These are phyloP conservation scores for Magnaporthiopsis rhizophila DNA, from an alignment of 2,329 filamentous ascomycete genomes.

Conservation along the genomic window DNA sequence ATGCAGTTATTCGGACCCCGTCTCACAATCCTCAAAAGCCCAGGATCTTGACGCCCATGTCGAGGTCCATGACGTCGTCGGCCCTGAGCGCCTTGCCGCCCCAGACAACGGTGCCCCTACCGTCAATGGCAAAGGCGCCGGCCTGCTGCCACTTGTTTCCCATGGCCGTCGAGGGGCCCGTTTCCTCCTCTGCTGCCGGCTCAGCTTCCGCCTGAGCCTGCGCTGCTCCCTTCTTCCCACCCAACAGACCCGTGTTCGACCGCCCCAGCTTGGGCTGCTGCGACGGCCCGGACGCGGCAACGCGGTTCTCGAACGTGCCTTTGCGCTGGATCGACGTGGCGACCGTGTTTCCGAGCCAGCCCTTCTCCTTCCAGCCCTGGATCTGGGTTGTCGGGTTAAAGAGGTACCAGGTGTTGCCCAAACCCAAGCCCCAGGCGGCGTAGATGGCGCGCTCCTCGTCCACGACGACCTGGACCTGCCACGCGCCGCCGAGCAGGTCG, in stretches of 20 bases:
- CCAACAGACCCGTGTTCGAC: not conserved
- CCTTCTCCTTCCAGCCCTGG: conserved; percentile 45
- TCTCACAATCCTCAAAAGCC: conserved; percentile 19
- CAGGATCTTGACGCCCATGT: conserved; percentile 31
- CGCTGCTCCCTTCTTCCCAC: conserved; percentile 3
- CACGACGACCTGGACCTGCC: conserved; percentile 46
- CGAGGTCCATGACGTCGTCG: conserved; percentile 46
- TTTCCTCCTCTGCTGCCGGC: conserved; percentile 11
- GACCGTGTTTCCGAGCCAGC: conserved; percentile 45
- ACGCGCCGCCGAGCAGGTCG: conserved; percentile 47
- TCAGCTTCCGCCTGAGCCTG: conserved; percentile 15
- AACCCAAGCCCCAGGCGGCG: conserved; percentile 50
- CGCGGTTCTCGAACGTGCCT: conserved; percentile 21
- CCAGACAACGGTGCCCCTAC: conserved; percentile 40
- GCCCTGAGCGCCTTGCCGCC: conserved; percentile 38
- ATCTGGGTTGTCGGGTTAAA: conserved; percentile 45
- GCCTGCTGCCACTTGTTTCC: conserved; percentile 51
- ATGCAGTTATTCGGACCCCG: not conserved
- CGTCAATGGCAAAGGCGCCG: conserved; percentile 43
- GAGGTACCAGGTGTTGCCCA: conserved; percentile 41
- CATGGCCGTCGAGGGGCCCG: conserved; percentile 35
- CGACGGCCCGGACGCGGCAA: conserved; percentile 23
- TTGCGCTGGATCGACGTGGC: conserved; percentile 34
- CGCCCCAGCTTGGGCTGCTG: conserved; percentile 10
- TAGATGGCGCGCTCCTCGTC: conserved; percentile 50